Percentiles rank a stretch among this genome's conserved stretches.
Evolutionary conservation across 75 land plant genomes (phyloP).

Genomic region (Sequoia sempervirens): DNA sequence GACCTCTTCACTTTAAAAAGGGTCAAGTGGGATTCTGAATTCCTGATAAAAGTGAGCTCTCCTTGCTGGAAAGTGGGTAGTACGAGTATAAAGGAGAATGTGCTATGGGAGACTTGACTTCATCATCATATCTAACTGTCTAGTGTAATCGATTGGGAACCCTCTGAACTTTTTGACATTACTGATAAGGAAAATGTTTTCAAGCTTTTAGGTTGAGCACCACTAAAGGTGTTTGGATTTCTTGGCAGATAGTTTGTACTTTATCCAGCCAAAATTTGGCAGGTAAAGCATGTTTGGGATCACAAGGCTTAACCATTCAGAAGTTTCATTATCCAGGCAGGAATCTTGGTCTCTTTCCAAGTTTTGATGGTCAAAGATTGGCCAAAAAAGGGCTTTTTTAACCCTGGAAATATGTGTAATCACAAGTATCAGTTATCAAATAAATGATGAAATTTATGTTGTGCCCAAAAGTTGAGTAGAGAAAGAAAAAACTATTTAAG

Average conservation of each 20-base stretch:
- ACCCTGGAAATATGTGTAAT: background rate
- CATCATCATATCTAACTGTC: background rate
- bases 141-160: background rate
- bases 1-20: background rate
- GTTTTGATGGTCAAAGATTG: background rate
- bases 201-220: background rate
- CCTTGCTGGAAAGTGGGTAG: background rate
- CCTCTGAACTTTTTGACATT: background rate
- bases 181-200: background rate
- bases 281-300: background rate
- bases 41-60: background rate
- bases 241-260: background rate
- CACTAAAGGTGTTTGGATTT: background rate
- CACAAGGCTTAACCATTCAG: background rate
- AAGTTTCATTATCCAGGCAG: background rate
- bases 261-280: background rate
- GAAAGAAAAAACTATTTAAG: no score
- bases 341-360: background rate
- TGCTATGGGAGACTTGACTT: background rate
- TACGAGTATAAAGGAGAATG: background rate
- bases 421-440: background rate
- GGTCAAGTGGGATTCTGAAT: background rate
- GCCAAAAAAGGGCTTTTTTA: background rate
- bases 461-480: background rate
- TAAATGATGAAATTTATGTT: background rate